Base-by-base conservation (phyloP, 2,329 filamentous ascomycete species). In the Sarocladiaceae sp. region DNA sequence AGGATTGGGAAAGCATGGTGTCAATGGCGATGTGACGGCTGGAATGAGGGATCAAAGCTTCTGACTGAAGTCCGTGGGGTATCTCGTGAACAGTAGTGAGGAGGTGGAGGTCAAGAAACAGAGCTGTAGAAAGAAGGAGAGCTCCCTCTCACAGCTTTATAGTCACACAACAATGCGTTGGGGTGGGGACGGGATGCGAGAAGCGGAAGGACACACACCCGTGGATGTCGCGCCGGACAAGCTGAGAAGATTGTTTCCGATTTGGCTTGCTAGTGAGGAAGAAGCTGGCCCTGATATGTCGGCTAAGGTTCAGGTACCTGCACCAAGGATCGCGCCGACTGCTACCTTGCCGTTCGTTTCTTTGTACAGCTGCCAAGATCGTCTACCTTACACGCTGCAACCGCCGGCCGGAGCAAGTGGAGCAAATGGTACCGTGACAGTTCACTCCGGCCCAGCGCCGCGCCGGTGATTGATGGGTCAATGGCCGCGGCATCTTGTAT, bases 1-100 rank as follows among this genome's bases (percentile, higher is more conserved):
- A 51, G 29, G 63, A 58, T 54, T 65, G 64, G 59, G 58, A 55
- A 42, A 61, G 56, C 64, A 73, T 67, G 51, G 53, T 64, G 39
- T 53, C 54, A 52, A 8, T n/a, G 50, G n/a, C 31, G 23, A 50
- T 17, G 23, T 15, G 13, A 6, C 3, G 17, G 18, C 29, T 22
- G 18, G 15, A 15, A 7, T 5, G 26, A 52, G 26, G 18, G 26
- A 20, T 40, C 20, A 39, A 42, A 36, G 12, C 22, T 35, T 26
- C 23, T 11, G 17, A 4, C 4, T 4, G 33, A 12, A 17, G n/a
- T 3, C 44, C 17, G 18, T 26, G 15, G 44, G 25, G 44, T 48
- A 31, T 48, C 44, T 31, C n/a, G 44, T 33, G 22, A n/a, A 22
- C 44, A 22, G 10, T 17, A 18, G 26, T n/a, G 17, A 22, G 33